A percentile compares a stretch with the other conserved stretches of the same genome.
Evolutionary conservation across 257 asterid species (phyloP).

Genomic region (Ligustrum vulgare): DNA sequence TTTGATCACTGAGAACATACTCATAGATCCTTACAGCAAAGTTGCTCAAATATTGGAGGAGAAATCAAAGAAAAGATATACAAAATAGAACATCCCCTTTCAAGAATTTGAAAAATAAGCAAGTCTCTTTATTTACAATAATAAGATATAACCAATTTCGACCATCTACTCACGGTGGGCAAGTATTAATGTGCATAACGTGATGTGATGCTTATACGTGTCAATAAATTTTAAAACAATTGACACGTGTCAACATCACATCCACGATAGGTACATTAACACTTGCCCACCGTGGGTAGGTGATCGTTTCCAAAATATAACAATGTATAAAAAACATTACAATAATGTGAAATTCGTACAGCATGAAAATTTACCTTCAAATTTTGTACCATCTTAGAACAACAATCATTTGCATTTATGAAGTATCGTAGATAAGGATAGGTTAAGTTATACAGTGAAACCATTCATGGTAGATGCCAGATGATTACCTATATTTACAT

Average conservation of each 20-base stretch:
- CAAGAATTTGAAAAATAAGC: neutral
- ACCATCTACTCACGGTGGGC: no score
- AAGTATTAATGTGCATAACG: no score
- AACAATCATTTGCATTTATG: constrained; percentile 83
- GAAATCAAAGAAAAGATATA: neutral
- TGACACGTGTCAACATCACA: no score
- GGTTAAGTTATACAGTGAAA: constrained; percentile 3
- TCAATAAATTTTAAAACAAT: no score
- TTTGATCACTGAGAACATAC: neutral
- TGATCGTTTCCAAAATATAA: no score
- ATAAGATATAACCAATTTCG: neutral
- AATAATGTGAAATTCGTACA: constrained; percentile 12
- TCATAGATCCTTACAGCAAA: neutral
- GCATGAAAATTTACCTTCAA: constrained; percentile 47
- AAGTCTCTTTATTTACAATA: neutral
- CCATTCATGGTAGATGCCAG: constrained; percentile 10
- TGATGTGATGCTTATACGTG: no score
- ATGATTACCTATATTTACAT: constrained; percentile 73
- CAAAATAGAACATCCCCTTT: neutral
- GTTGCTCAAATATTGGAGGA: neutral
- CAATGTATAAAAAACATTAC: neutral
- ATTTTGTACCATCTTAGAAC: constrained; percentile 61
- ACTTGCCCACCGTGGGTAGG: no score
- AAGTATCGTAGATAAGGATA: constrained; percentile 21
- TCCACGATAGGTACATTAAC: no score